Evolutionary conservation across 768 basidiomycete species (phyloP).

Genomic region (Dentipellis sp.): DNA sequence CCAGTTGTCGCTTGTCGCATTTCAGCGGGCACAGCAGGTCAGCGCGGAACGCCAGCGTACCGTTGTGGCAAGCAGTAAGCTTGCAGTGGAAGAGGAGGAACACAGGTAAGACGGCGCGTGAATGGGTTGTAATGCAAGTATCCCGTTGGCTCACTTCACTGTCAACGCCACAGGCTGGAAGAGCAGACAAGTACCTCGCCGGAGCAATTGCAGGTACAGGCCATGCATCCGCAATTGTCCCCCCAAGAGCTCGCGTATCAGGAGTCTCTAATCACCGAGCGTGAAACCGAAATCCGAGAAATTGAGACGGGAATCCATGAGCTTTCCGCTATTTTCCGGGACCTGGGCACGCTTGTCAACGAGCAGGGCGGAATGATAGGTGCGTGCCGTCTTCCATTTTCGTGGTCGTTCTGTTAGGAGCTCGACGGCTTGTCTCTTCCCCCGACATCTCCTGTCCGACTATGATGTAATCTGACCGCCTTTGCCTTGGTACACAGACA

Average conservation of each 20-base stretch:
- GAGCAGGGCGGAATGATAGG: constrained; percentile 95
- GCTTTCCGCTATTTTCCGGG: constrained; percentile 91
- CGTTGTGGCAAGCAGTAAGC: constrained; percentile 79
- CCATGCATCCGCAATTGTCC: constrained; percentile 66
- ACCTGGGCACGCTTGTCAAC: constrained; percentile 87
- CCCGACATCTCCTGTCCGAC: not conserved
- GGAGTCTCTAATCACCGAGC: constrained; percentile 89
- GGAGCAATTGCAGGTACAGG: constrained; percentile 61
- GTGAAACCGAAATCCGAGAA: constrained; percentile 90
- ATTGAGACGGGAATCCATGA: constrained; percentile 98
- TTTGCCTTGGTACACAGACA: constrained; percentile 43
- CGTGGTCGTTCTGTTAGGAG: not conserved
- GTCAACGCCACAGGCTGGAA: not conserved
- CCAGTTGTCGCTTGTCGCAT: constrained; percentile 80
- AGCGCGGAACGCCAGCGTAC: constrained; percentile 86
- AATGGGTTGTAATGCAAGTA: not conserved
- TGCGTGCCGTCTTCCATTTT: constrained; percentile 27
- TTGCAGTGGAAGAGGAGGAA: constrained; percentile 72
- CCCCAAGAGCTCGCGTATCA: constrained; percentile 93
- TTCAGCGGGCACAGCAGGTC: constrained; percentile 85
- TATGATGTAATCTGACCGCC: not conserved
- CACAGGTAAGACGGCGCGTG: constrained; percentile 19
- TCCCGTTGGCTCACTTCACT: not conserved
- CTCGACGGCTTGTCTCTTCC: not conserved
- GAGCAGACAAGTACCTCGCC: constrained; percentile 16